phyloP scores from a whole-genome alignment of 495 filamentous ascomycete genomes.

The Trichoderma asperelloides region DNA sequence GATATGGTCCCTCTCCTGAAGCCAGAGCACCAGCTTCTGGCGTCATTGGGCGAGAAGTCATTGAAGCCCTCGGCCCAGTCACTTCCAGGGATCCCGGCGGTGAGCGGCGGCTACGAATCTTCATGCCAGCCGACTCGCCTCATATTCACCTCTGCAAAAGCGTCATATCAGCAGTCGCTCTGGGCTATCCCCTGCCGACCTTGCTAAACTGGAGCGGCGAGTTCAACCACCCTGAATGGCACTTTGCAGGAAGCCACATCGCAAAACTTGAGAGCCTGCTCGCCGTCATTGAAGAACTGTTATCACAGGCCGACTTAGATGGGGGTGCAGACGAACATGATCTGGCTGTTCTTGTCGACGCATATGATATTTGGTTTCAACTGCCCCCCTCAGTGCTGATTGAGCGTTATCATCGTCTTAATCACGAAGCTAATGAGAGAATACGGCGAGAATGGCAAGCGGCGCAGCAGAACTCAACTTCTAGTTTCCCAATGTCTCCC shows the following conservation, averaged over 20 bases:
- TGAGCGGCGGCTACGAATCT: slow-evolving; percentile 1
- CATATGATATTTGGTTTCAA: slow-evolving; percentile 10
- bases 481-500: neutral
- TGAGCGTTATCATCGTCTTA: slow-evolving; percentile 8
- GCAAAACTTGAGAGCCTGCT: slow-evolving; percentile 11
- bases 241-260: slow-evolving; percentile 10
- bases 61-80: neutral
- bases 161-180: slow-evolving; percentile 7
- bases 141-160: slow-evolving; percentile 10
- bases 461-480: neutral
- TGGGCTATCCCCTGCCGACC: slow-evolving; percentile 4
- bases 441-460: neutral
- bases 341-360: slow-evolving; percentile 12
- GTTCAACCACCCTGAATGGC: slow-evolving; percentile 9
- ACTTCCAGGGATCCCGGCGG: neutral
- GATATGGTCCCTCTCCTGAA: neutral
- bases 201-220: slow-evolving; percentile 9
- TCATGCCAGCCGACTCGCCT: slow-evolving; percentile 9
- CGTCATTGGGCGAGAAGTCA: neutral
- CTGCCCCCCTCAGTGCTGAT: slow-evolving; percentile 10
- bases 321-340: slow-evolving; percentile 6
- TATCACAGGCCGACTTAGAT: neutral
- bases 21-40: neutral
- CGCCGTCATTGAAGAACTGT: slow-evolving; percentile 8
- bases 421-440: slow-evolving; percentile 13